Base-by-base conservation (phyloP, 2,329 filamentous ascomycete species). In the Parastagonospora nodorum region DNA sequence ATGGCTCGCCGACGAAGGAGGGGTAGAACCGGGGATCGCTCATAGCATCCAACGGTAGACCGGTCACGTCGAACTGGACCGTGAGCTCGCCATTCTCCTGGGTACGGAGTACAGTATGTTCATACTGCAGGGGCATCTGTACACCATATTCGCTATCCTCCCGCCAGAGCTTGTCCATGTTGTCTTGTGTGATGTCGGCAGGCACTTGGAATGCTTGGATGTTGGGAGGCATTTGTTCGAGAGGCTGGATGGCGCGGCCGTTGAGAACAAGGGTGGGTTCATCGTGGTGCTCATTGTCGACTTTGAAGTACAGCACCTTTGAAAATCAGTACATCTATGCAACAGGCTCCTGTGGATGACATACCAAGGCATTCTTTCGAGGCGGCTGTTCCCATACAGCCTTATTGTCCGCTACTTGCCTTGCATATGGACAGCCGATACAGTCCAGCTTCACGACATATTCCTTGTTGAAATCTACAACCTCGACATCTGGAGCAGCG, bases 401-500 rank as follows among this genome's bases (percentile, higher is more conserved):
- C 40, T 51, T 28, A 8, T 43, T n/a, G 4, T 48, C 19, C 8
- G 29, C 33, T 9, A 52, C 40, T 16, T 57, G 50, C 8, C 60
- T 50, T 1, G 53, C 53, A 47, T 67, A 65, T 8, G 66, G 65
- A 50, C 66, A 71, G 5, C 53, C 64, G 0, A 60, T 28, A 38
- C 67, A 71, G 10, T 63, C 64, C 14, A 70, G 44, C 48, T 71
- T 68, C 28, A 68, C 64, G 4, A 63, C 42, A 42, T 67, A 71
- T 33, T 54, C 64, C 32, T 58, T 64, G 31, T 64, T 58, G 11
- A 40, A 28, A 24, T 62, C 51, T 11, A 63, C 47, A 8, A 56
- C 53, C 1, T 60, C 63, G 33, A 69, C 43, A 11, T 48, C 46
- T 28, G 59, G 44, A 2, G 61, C 62, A 12, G 40, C 19, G 15